These are phyloP conservation scores for Pseudogymnoascus sp. DNA, from an alignment of 2,329 filamentous ascomycete genomes.

Conservation along the genomic window DNA sequence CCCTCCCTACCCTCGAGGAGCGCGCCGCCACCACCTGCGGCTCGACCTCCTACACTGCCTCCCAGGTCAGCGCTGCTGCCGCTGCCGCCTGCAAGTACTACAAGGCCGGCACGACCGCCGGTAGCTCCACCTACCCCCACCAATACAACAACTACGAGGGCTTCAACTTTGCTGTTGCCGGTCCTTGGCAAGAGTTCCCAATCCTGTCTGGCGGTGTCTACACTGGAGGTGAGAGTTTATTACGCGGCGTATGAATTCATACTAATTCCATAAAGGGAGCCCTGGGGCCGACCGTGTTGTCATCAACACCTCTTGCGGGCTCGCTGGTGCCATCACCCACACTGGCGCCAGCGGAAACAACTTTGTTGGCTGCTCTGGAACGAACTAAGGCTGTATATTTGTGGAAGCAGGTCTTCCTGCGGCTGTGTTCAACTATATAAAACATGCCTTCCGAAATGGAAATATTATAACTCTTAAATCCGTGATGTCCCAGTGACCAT, in stretches of 20 bases:
- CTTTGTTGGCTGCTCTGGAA: slow-evolving; percentile 54
- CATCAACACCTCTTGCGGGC: slow-evolving; percentile 48
- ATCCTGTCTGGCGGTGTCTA: slow-evolving; percentile 46
- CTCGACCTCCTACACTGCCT: slow-evolving; percentile 42
- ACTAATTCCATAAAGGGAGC: slow-evolving; percentile 35
- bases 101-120: slow-evolving; percentile 31
- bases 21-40: slow-evolving; percentile 47
- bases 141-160: slow-evolving; percentile 56
- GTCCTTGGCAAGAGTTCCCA: slow-evolving; percentile 59
- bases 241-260: slow-evolving; percentile 8
- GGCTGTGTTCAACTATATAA: neutral
- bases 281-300: slow-evolving; percentile 62
- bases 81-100: slow-evolving; percentile 46
- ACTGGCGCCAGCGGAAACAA: slow-evolving; percentile 61
- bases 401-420: neutral
- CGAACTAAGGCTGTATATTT: neutral
- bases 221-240: slow-evolving; percentile 41
- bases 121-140: slow-evolving; percentile 45
- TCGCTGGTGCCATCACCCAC: slow-evolving; percentile 62
- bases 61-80: slow-evolving; percentile 43
- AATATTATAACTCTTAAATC: neutral
- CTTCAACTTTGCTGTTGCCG: slow-evolving; percentile 49
- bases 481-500: neutral
- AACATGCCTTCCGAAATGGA: neutral
- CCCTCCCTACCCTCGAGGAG: slow-evolving; percentile 28